These are phyloP conservation scores for Penicillium sp. DNA, from an alignment of 2,329 filamentous ascomycete genomes.

Conservation along the genomic window DNA sequence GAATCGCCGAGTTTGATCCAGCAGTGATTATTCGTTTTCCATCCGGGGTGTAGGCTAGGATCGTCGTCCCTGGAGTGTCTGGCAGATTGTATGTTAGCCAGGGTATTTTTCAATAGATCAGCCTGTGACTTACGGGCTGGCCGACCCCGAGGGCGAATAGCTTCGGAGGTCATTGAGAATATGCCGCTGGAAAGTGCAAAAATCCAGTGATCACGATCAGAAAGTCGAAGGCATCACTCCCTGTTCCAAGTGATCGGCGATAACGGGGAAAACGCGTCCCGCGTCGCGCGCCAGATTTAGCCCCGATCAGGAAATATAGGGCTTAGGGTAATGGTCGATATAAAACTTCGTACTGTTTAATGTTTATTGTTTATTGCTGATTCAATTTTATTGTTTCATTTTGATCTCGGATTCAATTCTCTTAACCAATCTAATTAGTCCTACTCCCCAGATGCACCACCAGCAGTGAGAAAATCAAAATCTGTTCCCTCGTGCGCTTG, in stretches of 20 bases:
- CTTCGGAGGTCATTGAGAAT: slow-evolving; percentile 36
- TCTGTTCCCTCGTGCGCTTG: slow-evolving; percentile 44
- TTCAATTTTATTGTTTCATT: background rate
- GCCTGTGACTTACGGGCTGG: slow-evolving; percentile 49
- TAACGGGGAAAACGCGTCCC: slow-evolving; percentile 24
- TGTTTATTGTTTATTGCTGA: background rate
- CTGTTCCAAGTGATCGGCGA: slow-evolving; percentile 5
- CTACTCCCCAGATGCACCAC: slow-evolving; percentile 11
- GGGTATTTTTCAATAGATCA: background rate
- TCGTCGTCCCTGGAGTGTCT: slow-evolving; percentile 85
- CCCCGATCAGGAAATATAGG: slow-evolving; percentile 32
- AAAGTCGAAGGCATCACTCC: background rate
- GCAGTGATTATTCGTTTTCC: slow-evolving; percentile 85
- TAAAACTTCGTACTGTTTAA: background rate
- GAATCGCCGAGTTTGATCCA: slow-evolving; percentile 89
- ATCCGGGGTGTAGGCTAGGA: slow-evolving; percentile 84
- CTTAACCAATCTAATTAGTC: background rate
- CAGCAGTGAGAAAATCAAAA: slow-evolving; percentile 40
- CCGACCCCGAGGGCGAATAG: slow-evolving; percentile 39
- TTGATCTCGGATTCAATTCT: background rate
- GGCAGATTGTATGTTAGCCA: slow-evolving; percentile 7
- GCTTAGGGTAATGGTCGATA: slow-evolving; percentile 32
- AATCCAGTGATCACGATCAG: background rate
- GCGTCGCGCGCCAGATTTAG: slow-evolving; percentile 27
- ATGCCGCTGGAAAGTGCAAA: background rate